These are phyloP conservation scores for Aspergillus hiratsukae DNA, from an alignment of 2,329 filamentous ascomycete genomes.

Conservation along the genomic window DNA sequence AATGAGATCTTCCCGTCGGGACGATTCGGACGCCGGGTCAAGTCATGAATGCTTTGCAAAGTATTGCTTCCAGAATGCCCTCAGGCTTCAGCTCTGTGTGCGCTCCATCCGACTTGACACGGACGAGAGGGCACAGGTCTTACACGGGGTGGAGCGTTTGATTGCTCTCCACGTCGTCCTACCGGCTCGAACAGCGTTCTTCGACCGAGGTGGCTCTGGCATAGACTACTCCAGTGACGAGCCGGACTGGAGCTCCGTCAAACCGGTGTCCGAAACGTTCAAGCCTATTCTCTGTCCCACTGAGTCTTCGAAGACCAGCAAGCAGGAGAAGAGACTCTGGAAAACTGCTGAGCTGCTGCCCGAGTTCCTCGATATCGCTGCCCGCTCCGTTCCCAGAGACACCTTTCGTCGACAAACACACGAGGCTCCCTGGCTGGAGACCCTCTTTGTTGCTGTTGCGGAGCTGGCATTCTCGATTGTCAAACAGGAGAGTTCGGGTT, in stretches of 20 bases:
- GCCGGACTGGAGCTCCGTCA: slow-evolving; percentile 31
- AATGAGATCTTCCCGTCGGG: slow-evolving; percentile 30
- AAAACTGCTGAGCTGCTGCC: slow-evolving; percentile 34
- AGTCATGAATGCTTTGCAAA: slow-evolving; percentile 34
- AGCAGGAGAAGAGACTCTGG: slow-evolving; percentile 19
- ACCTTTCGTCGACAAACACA: slow-evolving; percentile 40
- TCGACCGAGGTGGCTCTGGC: slow-evolving; percentile 29
- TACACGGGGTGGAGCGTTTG: slow-evolving; percentile 33
- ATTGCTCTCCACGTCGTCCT: slow-evolving; percentile 41
- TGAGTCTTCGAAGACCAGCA: slow-evolving; percentile 11
- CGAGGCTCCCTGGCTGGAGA: slow-evolving; percentile 49
- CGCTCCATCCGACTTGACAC: slow-evolving; percentile 25
- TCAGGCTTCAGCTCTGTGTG: slow-evolving; percentile 30
- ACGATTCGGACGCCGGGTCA: slow-evolving; percentile 28
- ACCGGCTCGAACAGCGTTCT: slow-evolving; percentile 36
- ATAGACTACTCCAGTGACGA: slow-evolving; percentile 32
- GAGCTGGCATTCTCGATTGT: slow-evolving; percentile 36
- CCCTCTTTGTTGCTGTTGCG: slow-evolving; percentile 42
- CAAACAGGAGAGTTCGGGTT: slow-evolving; percentile 21
- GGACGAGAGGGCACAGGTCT: slow-evolving; percentile 27
- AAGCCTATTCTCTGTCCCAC: slow-evolving; percentile 30
- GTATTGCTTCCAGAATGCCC: slow-evolving; percentile 31
- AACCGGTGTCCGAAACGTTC: slow-evolving; percentile 34
- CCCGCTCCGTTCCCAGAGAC: slow-evolving; percentile 42
- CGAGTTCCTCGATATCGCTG: slow-evolving; percentile 44